phyloP scores from a whole-genome alignment of 371 early-diverging fungal species.

The Zopfochytrium polystomum region DNA sequence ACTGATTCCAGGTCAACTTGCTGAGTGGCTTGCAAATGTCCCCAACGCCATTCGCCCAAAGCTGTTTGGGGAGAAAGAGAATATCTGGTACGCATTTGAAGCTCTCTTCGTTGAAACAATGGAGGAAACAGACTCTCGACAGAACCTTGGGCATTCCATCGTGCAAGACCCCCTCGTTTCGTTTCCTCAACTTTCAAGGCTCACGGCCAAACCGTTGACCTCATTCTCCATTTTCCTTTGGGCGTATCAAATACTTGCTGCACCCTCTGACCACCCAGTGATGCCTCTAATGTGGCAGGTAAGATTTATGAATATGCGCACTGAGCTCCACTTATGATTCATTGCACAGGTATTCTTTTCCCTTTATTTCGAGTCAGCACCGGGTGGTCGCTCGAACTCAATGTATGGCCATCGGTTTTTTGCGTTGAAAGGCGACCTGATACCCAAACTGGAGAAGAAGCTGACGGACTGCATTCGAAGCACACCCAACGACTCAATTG shows the following conservation, averaged over 20 bases:
- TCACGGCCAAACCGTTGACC: conserved; percentile 52
- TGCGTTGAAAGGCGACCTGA: conserved; percentile 43
- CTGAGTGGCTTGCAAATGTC: conserved; percentile 3
- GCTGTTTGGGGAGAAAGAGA: conserved; percentile 14
- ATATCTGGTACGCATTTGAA: conserved; percentile 59
- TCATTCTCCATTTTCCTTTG: conserved; percentile 60
- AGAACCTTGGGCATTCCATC: conserved; percentile 36
- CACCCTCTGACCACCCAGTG: conserved; percentile 52
- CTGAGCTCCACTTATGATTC: not conserved
- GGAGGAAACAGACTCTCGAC: conserved; percentile 42
- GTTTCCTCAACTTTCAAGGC: too few relatives aligned
- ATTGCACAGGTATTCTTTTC: conserved; percentile 48
- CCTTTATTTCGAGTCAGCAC: conserved; percentile 53
- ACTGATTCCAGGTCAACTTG: conserved; percentile 9
- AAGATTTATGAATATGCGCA: not conserved
- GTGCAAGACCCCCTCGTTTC: conserved; percentile 13
- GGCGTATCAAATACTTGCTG: conserved; percentile 52
- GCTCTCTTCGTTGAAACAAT: conserved; percentile 54
- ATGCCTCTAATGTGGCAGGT: conserved; percentile 59
- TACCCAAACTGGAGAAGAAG: conserved; percentile 41
- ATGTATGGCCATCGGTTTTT: conserved; percentile 57
- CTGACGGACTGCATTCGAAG: conserved; percentile 45
- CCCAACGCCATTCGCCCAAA: not conserved
- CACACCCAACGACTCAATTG: conserved; percentile 46
- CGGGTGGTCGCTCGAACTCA: conserved; percentile 11